Evolutionary conservation across 495 filamentous ascomycete species (phyloP).

Genomic region (Chlorociboria aeruginascens): DNA sequence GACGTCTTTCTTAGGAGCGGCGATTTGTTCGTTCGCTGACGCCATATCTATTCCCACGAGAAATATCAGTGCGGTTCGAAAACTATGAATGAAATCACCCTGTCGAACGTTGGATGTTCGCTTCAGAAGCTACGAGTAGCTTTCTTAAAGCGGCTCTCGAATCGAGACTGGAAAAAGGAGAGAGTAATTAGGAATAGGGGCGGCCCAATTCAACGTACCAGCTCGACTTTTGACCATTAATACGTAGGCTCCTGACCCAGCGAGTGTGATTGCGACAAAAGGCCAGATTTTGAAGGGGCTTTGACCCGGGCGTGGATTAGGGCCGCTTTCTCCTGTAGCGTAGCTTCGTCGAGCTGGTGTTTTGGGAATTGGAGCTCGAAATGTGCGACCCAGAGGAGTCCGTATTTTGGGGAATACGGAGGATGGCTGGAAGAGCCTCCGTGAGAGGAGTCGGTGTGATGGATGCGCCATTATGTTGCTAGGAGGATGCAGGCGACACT

Average conservation of each 20-base stretch:
- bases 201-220: constrained; percentile 12
- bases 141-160: constrained; percentile 18
- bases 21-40: constrained; percentile 28
- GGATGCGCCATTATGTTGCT: constrained; percentile 11
- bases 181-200: not conserved
- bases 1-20: constrained; percentile 36
- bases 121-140: no score
- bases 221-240: constrained; percentile 48
- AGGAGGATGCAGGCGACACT: not conserved
- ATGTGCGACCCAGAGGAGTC: not conserved
- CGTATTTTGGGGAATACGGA: constrained; percentile 1
- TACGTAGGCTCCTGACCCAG: constrained; percentile 48
- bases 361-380: constrained; percentile 6
- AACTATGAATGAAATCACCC: not conserved
- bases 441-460: constrained; percentile 12
- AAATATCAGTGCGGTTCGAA: not conserved
- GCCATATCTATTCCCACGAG: constrained; percentile 21
- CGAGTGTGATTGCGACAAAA: constrained; percentile 45
- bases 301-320: constrained; percentile 20
- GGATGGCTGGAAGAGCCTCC: constrained; percentile 13
- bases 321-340: constrained; percentile 20
- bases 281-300: constrained; percentile 51
- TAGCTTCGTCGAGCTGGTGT: constrained; percentile 11
- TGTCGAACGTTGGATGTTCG: not conserved
- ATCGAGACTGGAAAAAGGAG: not conserved